Evolutionary conservation across 495 filamentous ascomycete species (phyloP).

Genomic region (Penicillium coprophilum): DNA sequence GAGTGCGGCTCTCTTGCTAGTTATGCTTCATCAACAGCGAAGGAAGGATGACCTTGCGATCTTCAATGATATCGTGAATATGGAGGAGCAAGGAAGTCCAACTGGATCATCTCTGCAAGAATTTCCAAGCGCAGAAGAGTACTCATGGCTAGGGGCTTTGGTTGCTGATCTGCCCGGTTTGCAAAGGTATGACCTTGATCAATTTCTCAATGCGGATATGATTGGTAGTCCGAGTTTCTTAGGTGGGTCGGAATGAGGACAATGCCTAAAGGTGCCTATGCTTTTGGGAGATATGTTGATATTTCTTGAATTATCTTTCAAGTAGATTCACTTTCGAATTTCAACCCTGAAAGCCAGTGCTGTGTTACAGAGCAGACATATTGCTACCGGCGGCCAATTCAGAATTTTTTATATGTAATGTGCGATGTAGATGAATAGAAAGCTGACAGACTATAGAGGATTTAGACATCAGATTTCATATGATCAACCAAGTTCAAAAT

Average conservation of each 20-base stretch:
- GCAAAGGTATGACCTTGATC: constrained; percentile 36
- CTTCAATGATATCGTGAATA: constrained; percentile 22
- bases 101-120: constrained; percentile 16
- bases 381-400: no score
- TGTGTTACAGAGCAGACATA: no score
- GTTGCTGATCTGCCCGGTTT: constrained; percentile 42
- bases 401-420: no score
- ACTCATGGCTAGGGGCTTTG: constrained; percentile 37
- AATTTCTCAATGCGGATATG: constrained; percentile 35
- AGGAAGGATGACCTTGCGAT: constrained; percentile 32
- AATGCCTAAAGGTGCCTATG: not conserved
- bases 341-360: not conserved
- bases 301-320: not conserved
- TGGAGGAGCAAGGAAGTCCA: constrained; percentile 7
- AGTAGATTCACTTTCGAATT: not conserved
- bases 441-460: no score
- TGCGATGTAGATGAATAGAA: no score
- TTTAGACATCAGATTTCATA: no score
- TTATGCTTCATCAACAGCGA: constrained; percentile 39
- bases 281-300: not conserved
- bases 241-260: constrained; percentile 3
- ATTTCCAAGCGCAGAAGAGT: constrained; percentile 28
- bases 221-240: constrained; percentile 20
- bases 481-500: no score
- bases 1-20: constrained; percentile 43